Conservation (phyloP, 2,329 filamentous ascomycete genomes). For the Epicoccum sorghinum region DNA sequence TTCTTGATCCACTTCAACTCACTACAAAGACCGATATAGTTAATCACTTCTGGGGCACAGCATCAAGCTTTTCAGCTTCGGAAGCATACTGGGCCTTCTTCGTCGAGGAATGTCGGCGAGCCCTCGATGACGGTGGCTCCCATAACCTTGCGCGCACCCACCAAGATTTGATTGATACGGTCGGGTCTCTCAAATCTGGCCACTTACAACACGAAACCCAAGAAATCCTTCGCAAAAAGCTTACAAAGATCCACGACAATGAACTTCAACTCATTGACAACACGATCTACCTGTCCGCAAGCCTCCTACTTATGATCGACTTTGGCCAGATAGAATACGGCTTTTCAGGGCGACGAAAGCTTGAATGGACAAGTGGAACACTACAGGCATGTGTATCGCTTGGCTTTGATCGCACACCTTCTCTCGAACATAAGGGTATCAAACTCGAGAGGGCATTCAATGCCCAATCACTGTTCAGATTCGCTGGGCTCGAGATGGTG, state of each 20-base stretch:
- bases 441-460: slow-evolving; percentile 22
- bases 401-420: slow-evolving; percentile 4
- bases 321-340: slow-evolving; percentile 12
- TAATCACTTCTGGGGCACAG: slow-evolving; percentile 2
- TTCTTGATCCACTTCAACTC: not conserved
- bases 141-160: slow-evolving; percentile 23
- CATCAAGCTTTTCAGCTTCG: not conserved
- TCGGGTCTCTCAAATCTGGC: slow-evolving; percentile 7
- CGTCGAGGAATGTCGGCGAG: slow-evolving; percentile 19
- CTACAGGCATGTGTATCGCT: slow-evolving; percentile 7
- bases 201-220: slow-evolving; percentile 9
- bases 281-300: slow-evolving; percentile 24
- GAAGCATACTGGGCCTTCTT: slow-evolving; percentile 24
- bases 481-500: slow-evolving; percentile 48
- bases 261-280: slow-evolving; percentile 17
- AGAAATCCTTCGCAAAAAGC: slow-evolving; percentile 4
- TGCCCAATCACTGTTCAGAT: slow-evolving; percentile 28
- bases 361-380: slow-evolving; percentile 10
- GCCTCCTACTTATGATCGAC: slow-evolving; percentile 22
- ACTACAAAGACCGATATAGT: slow-evolving; percentile 6
- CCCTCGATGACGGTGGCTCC: slow-evolving; percentile 22
- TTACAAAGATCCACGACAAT: slow-evolving; percentile 10
- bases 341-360: slow-evolving; percentile 13
- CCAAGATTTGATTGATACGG: slow-evolving; percentile 26
- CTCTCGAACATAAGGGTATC: slow-evolving; percentile 11